phyloP scores from a whole-genome alignment of 495 filamentous ascomycete species.

The Podospora didyma region DNA sequence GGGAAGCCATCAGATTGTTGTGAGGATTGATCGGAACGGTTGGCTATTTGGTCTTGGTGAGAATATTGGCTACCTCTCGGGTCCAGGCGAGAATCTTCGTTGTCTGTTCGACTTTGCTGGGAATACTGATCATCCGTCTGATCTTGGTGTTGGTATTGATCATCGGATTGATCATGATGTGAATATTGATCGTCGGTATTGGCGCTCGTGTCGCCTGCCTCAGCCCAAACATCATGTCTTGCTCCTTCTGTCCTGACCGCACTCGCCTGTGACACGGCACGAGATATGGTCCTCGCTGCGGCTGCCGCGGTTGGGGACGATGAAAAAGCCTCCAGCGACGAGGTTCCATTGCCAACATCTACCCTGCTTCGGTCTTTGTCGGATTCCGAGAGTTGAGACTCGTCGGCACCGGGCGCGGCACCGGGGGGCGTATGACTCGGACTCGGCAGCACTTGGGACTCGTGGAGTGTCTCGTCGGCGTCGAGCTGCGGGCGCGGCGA shows the following conservation, averaged over 20 bases:
- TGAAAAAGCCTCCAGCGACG: conserved; percentile 55
- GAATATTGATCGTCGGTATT: conserved; percentile 5
- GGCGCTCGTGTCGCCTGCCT: conserved; percentile 6
- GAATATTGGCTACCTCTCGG: conserved; percentile 2
- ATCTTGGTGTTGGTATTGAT: background rate
- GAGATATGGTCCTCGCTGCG: conserved; percentile 52
- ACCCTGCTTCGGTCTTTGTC: conserved; percentile 26
- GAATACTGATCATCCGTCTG: background rate
- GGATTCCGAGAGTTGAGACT: conserved; percentile 13
- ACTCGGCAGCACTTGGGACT: conserved; percentile 19
- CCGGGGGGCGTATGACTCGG: conserved; percentile 16
- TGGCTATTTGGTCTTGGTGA: conserved; percentile 8
- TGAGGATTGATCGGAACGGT: background rate
- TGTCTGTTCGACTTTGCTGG: background rate
- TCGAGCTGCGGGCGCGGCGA: conserved; percentile 5
- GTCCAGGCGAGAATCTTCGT: background rate
- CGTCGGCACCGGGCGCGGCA: conserved; percentile 16
- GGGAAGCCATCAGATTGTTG: conserved; percentile 8
- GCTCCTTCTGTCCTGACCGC: background rate
- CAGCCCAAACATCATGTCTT: conserved; percentile 5
- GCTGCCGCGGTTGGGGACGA: conserved; percentile 68
- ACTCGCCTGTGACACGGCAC: conserved; percentile 47
- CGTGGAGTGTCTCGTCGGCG: conserved; percentile 14
- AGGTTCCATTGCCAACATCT: conserved; percentile 40
- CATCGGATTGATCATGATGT: background rate